Evolutionary conservation across 371 early-diverging fungal species (phyloP).

Genomic region (Haplosporangium sp.): DNA sequence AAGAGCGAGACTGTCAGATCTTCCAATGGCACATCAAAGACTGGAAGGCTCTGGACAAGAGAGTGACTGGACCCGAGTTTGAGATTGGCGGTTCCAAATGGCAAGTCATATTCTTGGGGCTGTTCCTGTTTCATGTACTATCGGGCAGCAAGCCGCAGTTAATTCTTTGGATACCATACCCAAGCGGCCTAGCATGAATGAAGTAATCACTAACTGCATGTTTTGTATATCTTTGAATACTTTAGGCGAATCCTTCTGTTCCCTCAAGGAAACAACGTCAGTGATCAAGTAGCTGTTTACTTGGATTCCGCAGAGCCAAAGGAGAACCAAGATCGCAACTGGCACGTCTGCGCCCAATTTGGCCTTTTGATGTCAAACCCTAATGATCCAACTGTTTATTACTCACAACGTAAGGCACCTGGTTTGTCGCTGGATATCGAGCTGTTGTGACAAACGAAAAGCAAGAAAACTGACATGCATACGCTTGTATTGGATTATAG

Average conservation of each 20-base stretch:
- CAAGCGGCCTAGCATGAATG: too few relatives aligned
- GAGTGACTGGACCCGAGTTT: constrained; percentile 68
- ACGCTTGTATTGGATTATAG: constrained; percentile 47
- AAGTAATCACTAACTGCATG: not conserved
- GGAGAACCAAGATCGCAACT: constrained; percentile 61
- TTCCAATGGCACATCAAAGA: constrained; percentile 70
- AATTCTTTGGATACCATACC: not conserved
- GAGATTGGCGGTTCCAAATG: constrained; percentile 70
- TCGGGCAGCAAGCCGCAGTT: too few relatives aligned
- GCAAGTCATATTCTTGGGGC: constrained; percentile 50
- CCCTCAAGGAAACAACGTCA: constrained; percentile 87
- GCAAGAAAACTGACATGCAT: not conserved
- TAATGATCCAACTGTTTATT: constrained; percentile 75
- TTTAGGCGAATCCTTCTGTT: constrained; percentile 88
- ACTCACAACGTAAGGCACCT: constrained; percentile 65
- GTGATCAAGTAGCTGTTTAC: constrained; percentile 81
- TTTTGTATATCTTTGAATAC: not conserved
- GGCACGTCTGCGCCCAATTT: constrained; percentile 94
- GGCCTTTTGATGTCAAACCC: constrained; percentile 83
- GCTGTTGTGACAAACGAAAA: not conserved
- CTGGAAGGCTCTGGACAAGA: constrained; percentile 63
- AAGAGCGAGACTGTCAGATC: constrained; percentile 60
- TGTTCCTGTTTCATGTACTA: not conserved
- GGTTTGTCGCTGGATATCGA: not conserved
- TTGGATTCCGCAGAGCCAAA: constrained; percentile 84